A percentile compares a stretch with the other conserved stretches of the same genome.
Conservation (phyloP, 176 grass and related monocot genomes). For the Aegilops bicornis region DNA sequence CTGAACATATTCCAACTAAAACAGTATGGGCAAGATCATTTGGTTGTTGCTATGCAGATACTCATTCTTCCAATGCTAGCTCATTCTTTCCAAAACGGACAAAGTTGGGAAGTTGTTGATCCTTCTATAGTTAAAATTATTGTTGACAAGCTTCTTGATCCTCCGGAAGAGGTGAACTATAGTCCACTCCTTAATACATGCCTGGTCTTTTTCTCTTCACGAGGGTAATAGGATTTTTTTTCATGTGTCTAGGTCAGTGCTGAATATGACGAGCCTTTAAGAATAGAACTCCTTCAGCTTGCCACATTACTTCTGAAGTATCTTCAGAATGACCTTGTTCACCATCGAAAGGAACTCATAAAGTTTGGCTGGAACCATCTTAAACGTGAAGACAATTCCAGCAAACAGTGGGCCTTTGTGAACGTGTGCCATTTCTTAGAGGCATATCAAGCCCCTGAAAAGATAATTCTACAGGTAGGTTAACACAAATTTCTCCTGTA, state of each 20-base stretch:
- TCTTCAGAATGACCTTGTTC: slow-evolving; percentile 92
- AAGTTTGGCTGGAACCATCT: slow-evolving; percentile 99
- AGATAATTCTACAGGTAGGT: slow-evolving; percentile 94
- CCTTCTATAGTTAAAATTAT: slow-evolving; percentile 85
- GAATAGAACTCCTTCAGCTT: slow-evolving; percentile 98
- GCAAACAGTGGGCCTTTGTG: slow-evolving; percentile 99
- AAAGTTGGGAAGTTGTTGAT: slow-evolving; percentile 99
- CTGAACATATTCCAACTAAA: slow-evolving; percentile 94
- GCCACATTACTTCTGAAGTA: slow-evolving; percentile 97
- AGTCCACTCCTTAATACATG: not conserved
- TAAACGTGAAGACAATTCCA: slow-evolving; percentile 99
- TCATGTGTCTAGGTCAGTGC: slow-evolving; percentile 71
- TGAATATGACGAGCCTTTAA: slow-evolving; percentile 94
- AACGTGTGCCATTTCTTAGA: slow-evolving; percentile 99
- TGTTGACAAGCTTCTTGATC: slow-evolving; percentile 97
- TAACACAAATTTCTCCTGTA: slow-evolving; percentile 13
- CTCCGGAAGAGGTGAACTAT: slow-evolving; percentile 85
- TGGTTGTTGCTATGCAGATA: slow-evolving; percentile 99
- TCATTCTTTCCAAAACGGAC: slow-evolving; percentile 95
- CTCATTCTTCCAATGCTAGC: slow-evolving; percentile 98
- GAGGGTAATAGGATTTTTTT: slow-evolving; percentile 12
- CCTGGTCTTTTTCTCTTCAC: slow-evolving; percentile 6
- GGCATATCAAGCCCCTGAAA: slow-evolving; percentile 97
- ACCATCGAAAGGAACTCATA: slow-evolving; percentile 96
- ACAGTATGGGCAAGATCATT: slow-evolving; percentile 96